phyloP scores from a whole-genome alignment of 176 grass and related monocot genomes.

The Echinochloa phyllopogon region DNA sequence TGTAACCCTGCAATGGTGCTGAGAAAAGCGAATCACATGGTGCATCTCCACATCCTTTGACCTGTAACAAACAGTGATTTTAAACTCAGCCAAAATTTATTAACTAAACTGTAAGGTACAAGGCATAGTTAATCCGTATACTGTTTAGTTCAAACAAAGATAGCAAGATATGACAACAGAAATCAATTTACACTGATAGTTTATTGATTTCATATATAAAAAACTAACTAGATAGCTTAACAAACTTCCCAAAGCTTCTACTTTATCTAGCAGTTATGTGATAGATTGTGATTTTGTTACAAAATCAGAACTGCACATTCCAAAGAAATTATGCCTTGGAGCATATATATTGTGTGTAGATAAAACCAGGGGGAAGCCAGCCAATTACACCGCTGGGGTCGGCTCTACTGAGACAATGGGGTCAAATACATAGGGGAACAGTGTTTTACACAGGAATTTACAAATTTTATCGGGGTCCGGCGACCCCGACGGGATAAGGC shows the following conservation, averaged over 20 bases:
- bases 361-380: neutral
- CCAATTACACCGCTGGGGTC: no score
- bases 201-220: conserved; percentile 7
- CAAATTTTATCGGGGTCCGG: no score
- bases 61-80: conserved; percentile 54
- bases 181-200: neutral
- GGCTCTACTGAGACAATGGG: no score
- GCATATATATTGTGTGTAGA: neutral
- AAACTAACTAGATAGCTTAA: neutral
- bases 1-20: conserved; percentile 82
- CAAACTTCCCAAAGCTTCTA: neutral
- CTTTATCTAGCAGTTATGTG: conserved; percentile 2
- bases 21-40: conserved; percentile 92
- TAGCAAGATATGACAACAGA: neutral
- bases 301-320: neutral
- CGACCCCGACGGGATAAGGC: no score
- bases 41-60: conserved; percentile 89
- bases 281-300: neutral
- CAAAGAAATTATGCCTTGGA: neutral
- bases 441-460: no score
- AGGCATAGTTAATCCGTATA: neutral
- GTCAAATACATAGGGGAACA: no score
- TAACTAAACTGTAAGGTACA: conserved; percentile 1
- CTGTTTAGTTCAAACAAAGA: neutral
- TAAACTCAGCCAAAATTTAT: neutral